Conservation (phyloP, 106 monocot species). For the Narthecium ossifragum region DNA sequence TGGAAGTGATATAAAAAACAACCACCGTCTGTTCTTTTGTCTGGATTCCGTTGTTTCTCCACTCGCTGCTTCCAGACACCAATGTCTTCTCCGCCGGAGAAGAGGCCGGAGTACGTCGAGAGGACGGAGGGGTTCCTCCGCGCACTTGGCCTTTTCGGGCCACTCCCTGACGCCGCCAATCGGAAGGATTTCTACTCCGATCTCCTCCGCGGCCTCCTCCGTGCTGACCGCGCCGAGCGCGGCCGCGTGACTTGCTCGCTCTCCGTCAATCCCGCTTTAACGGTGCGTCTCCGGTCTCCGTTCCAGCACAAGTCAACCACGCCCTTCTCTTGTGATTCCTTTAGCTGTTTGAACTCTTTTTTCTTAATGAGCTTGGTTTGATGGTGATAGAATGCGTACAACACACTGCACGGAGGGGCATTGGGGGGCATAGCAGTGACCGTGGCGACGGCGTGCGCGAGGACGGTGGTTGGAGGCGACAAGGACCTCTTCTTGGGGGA, state of each 20-base stretch:
- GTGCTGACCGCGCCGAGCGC: conserved; percentile 29
- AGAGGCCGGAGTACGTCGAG: background rate
- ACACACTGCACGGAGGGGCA: conserved; percentile 72
- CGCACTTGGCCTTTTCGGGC: background rate
- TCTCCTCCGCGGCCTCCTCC: conserved; percentile 36
- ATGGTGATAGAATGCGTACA: conserved; percentile 61
- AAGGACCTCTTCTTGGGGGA: conserved; percentile 77
- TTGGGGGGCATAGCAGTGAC: conserved; percentile 45
- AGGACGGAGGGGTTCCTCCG: conserved; percentile 20
- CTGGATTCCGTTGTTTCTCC: background rate
- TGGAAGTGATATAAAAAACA: no score
- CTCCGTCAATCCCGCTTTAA: conserved; percentile 33
- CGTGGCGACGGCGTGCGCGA: conserved; percentile 64
- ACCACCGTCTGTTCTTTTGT: no score
- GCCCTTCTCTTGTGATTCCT: background rate
- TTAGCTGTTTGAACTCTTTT: background rate
- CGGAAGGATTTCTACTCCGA: conserved; percentile 26
- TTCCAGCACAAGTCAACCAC: background rate
- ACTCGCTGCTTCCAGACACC: background rate
- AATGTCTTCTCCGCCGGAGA: background rate
- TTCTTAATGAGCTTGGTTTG: background rate
- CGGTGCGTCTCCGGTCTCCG: conserved; percentile 14
- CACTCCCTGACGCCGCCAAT: conserved; percentile 16
- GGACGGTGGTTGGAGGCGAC: conserved; percentile 53
- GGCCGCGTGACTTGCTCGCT: conserved; percentile 50